Evolutionary conservation across 768 basidiomycete species (phyloP).

Genomic region (Sistotremastrum niveocremeum): DNA sequence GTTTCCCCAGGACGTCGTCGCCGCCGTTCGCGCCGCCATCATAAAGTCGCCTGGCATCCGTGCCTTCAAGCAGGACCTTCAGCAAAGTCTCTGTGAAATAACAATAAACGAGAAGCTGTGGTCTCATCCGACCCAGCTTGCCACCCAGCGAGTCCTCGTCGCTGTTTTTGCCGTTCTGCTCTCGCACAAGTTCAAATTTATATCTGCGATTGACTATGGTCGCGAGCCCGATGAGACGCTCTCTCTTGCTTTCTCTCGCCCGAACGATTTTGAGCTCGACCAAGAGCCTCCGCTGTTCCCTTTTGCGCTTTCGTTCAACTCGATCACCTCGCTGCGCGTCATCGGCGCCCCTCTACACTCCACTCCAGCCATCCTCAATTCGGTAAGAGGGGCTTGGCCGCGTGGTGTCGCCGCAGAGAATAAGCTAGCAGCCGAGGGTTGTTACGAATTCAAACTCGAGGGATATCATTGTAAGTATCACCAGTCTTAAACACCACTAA

Average conservation of each 20-base stretch:
- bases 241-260: slow-evolving; percentile 55
- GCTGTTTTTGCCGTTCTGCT: slow-evolving; percentile 52
- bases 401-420: slow-evolving; percentile 67
- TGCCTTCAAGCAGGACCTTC: slow-evolving; percentile 38
- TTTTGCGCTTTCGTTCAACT: slow-evolving; percentile 64
- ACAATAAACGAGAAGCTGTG: slow-evolving; percentile 58
- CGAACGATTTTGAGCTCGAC: slow-evolving; percentile 16
- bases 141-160: slow-evolving; percentile 55
- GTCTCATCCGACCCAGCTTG: slow-evolving; percentile 50
- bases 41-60: slow-evolving; percentile 27
- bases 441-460: slow-evolving; percentile 68
- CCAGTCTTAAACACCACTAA: slow-evolving; percentile 9
- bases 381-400: slow-evolving; percentile 67
- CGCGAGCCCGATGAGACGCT: slow-evolving; percentile 63
- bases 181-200: slow-evolving; percentile 45
- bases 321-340: slow-evolving; percentile 54
- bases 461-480: slow-evolving; percentile 57
- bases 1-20: slow-evolving; percentile 41
- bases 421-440: slow-evolving; percentile 51
- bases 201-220: slow-evolving; percentile 66
- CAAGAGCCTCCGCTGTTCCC: slow-evolving; percentile 19
- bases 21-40: slow-evolving; percentile 41
- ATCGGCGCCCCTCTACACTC: slow-evolving; percentile 63
- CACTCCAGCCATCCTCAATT: slow-evolving; percentile 71
- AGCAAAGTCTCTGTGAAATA: slow-evolving; percentile 53